Base-by-base conservation (phyloP, 225 moss, liverwort and hornwort genomes). In the Rhytidiadelphus loreus region DNA sequence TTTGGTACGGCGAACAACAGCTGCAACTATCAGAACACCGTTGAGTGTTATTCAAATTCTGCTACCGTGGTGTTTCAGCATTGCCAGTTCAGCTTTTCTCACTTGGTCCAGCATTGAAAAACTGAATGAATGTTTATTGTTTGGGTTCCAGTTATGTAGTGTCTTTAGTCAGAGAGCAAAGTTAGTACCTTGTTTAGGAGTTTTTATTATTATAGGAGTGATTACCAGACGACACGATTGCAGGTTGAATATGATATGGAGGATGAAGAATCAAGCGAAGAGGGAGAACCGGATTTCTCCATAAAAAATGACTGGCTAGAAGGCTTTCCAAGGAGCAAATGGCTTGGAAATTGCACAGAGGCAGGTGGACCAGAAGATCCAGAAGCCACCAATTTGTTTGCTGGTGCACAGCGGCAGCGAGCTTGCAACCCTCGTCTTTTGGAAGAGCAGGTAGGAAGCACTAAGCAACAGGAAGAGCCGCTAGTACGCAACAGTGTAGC, bases 231-330 rank as follows among this genome's bases (percentile, higher is more conserved):
- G 89, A 55, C 86, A 60, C 91, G 62, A 88, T 50, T 91, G 61
- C 91, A 94, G 94, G 94, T 94, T 65, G 93, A 94, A 85, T 94
- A 92, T 89, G 94, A 93, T 87, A 94, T 94, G 94, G 89, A 93
- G 87, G 87, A 91, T 60, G 93, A 94, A 81, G 92, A 87, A 81
- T 65, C 61, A 48, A 87, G 53, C 23, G 89, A 92, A 77, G 88
- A 62, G 63, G 84, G 74, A 80, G 84, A 84, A 61, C 41, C 78
- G 11, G 66, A 86, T 56, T 83, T 89, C 64, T 66, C 87, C 29
- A 69, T 50, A 26, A 90, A 88, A 62, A 90, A 91, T 82, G 93
- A 95, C 9, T 96, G 95, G 96, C 80, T 87, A 81, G 96, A 95
- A 88, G 87, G 79, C 76, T 94, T 93, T 93, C 88, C 93, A 39